Conservation (phyloP, 345 rosid species). For the Lenwebbia sp. region DNA sequence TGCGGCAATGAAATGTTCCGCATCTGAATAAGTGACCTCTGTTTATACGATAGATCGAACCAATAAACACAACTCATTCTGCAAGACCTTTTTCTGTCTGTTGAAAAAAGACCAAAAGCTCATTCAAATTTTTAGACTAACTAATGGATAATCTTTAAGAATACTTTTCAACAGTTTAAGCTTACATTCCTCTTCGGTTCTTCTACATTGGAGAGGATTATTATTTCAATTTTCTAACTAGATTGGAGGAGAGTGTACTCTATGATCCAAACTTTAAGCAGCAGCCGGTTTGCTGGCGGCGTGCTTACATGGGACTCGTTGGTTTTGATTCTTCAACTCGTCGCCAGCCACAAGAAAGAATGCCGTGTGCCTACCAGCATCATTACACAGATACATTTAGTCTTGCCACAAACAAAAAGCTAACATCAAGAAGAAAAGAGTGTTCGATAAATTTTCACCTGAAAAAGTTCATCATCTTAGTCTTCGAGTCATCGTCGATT, state of each 20-base stretch:
- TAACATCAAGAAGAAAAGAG: not conserved
- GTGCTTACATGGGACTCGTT: constrained; percentile 41
- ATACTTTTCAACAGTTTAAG: not conserved
- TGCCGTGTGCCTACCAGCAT: constrained; percentile 65
- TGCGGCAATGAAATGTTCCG: not conserved
- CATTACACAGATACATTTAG: not conserved
- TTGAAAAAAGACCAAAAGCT: not conserved
- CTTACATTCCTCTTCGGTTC: not conserved
- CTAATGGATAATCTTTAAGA: not conserved
- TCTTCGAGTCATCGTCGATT: constrained; percentile 61
- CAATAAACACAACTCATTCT: not conserved
- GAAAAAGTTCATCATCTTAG: constrained; percentile 77
- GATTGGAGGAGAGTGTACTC: not conserved
- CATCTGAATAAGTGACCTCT: not conserved
- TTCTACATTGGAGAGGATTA: not conserved
- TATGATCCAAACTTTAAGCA: not conserved
- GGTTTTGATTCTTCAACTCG: constrained; percentile 60
- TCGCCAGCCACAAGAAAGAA: constrained; percentile 92
- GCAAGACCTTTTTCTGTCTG: not conserved
- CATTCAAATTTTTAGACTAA: not conserved
- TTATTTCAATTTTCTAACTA: not conserved
- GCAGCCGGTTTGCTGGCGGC: not conserved
- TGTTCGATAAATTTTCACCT: constrained; percentile 20
- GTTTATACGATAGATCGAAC: not conserved
- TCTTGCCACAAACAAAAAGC: not conserved